Evolutionary conservation across 306 rosid species (phyloP), one percentile per base, ranked within the genome.

Genomic region (Hylodesmum podocarpum): DNA sequence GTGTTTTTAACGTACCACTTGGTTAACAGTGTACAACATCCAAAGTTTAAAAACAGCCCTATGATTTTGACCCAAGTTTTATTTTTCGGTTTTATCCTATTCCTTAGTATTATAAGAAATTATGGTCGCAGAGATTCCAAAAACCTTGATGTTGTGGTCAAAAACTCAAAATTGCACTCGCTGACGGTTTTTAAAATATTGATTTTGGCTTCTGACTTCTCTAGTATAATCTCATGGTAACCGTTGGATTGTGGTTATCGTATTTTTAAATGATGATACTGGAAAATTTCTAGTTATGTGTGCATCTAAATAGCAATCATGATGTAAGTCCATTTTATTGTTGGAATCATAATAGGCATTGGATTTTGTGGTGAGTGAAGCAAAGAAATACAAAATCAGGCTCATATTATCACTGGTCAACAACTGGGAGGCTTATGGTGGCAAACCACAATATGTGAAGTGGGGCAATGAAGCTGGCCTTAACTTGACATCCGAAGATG

Each of bases 341-440:
- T 40, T 74, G 72, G 84, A 31, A 53, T 14, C 72, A 34, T 82
- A 93, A 34, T 82, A 93, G 97, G 98, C 87, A 44, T 82, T 95
- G 77, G 98, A 95, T 81, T 95, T 95, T 86, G 97, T 92, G 80
- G 83, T 92, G 3, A 92, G 89, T 73, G 97, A 95, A 80, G 99
- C 97, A 36, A 88, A 68, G 84, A 95, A 92, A 77, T 89, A 81
- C 86, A 88, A 87, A 77, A 95, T 95, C 65, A 90, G 97, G 79
- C 88, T 95, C 80, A 86, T 95, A 73, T 78, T 95, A 47, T 90
- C 99, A 67, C 51, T 95, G 54, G 63, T 80, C 19, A 92, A 95
- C 93, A 95, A 95, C 87, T 95, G 99, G 99, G 99, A 90, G 70
- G 89, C 97, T 47, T 95, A 85, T 70, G 99, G 99, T 49, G 99